Base-by-base conservation (phyloP, 2,329 filamentous ascomycete species). In the Apiospora pterosperma region DNA sequence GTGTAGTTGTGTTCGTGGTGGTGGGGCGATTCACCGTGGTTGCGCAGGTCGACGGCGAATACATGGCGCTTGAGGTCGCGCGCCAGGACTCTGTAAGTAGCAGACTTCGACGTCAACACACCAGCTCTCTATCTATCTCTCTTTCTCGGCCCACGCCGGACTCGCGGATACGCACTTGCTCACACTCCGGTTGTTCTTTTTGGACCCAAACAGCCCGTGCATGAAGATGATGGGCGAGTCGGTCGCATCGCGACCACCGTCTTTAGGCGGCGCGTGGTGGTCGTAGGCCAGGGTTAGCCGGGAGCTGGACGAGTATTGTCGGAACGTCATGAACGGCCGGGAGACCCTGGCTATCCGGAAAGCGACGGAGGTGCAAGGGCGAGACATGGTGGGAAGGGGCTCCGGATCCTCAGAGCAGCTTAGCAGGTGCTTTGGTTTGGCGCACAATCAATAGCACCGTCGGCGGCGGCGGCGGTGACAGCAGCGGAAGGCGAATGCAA, bases 191-290 rank as follows among this genome's bases (percentile, higher is more conserved):
- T 97, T 97, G 76, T 98, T 98, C 81, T 92, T 93, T 81, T 96
- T 97, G 41, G 92, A 97, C 23, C 95, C 95, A 74, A 98, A 97
- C 12, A 98, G 83, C 1, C 96, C 95, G 76, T 98, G 95, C 73
- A 98, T 87, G 69, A 98, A 91, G 67, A 98, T 79, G 68, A 98
- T 92, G 2, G 94, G 92, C 42, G 80, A 44, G 36, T 62, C 59
- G 62, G 6, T 34, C 59, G n/a, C 77, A 65, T 77, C 74, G 72
- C 82, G 76, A 77, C 74, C 76, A 31, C 78, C 76, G 2, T 77
- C 75, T 61, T 81, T 82, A 1, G 79, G 71, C 1, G 90, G 88
- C 71, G 85, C 80, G 74, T 93, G 88, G 52, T 91, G 80, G 71
- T 92, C 90, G 75, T 86, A 93, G 1, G 85, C 84, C 39, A 93